Percentiles rank a stretch among this genome's conserved stretches.
Evolutionary conservation across 306 rosid genomes (phyloP).

Genomic region (Albizia julibrissin): DNA sequence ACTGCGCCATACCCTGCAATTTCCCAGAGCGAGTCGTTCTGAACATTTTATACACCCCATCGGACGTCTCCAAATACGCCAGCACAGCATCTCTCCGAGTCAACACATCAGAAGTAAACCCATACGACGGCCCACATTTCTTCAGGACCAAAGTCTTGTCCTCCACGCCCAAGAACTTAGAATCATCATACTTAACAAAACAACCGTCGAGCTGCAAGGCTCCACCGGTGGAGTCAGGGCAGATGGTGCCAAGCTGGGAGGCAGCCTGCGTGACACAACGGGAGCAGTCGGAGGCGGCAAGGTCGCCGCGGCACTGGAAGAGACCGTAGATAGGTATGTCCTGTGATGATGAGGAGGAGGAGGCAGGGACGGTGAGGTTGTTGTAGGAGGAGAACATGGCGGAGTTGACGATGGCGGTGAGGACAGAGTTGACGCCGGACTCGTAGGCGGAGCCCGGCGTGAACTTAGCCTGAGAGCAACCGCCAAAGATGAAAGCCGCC

Average conservation of each 20-base stretch:
- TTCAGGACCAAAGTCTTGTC: slow-evolving; percentile 75
- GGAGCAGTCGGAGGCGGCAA: slow-evolving; percentile 56
- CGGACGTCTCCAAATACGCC: slow-evolving; percentile 46
- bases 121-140: slow-evolving; percentile 75
- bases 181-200: slow-evolving; percentile 75
- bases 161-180: slow-evolving; percentile 69
- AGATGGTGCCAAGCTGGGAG: slow-evolving; percentile 63
- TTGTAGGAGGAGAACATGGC: slow-evolving; percentile 69
- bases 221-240: slow-evolving; percentile 67
- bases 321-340: slow-evolving; percentile 66
- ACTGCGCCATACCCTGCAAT: slow-evolving; percentile 69
- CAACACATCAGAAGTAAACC: slow-evolving; percentile 53
- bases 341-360: slow-evolving; percentile 15
- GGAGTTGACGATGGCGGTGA: slow-evolving; percentile 67
- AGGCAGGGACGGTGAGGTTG: slow-evolving; percentile 55
- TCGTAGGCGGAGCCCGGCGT: slow-evolving; percentile 62
- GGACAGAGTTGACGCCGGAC: slow-evolving; percentile 58
- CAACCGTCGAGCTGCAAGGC: slow-evolving; percentile 93
- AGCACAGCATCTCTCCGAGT: slow-evolving; percentile 57
- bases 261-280: slow-evolving; percentile 61
- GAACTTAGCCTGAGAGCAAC: slow-evolving; percentile 72
- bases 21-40: slow-evolving; percentile 42
- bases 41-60: slow-evolving; percentile 42
- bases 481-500: slow-evolving; percentile 67
- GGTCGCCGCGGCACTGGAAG: slow-evolving; percentile 93